Percentiles rank a stretch among this genome's conserved stretches.
These are phyloP conservation scores for Penicillium nucicola DNA, from an alignment of 495 filamentous ascomycete species.

Conservation along the genomic window DNA sequence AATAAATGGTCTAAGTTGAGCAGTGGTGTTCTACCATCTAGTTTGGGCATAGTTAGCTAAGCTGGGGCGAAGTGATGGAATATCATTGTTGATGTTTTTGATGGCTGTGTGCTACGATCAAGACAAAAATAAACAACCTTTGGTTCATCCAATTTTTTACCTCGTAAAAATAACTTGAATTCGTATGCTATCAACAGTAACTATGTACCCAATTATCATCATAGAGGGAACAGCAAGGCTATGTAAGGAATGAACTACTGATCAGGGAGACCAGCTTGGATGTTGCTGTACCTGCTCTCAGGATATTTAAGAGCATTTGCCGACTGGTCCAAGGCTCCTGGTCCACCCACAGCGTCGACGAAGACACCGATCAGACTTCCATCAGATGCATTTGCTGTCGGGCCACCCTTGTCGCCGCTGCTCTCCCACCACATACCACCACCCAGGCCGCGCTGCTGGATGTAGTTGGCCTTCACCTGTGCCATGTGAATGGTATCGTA, in stretches of 20 bases:
- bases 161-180: conserved; percentile 9
- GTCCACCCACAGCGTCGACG: conserved; percentile 50
- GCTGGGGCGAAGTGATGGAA: conserved; percentile 18
- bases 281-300: conserved; percentile 76
- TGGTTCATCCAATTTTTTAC: conserved; percentile 10
- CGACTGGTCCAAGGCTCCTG: conserved; percentile 50
- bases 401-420: conserved; percentile 65
- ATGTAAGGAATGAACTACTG: neutral
- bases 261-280: conserved; percentile 47
- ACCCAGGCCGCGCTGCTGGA: conserved; percentile 62
- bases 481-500: conserved; percentile 70
- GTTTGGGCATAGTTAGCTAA: conserved; percentile 20
- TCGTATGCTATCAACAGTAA: neutral
- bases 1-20: conserved; percentile 41
- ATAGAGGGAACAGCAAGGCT: neutral
- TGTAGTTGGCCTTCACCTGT: conserved; percentile 62
- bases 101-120: conserved; percentile 16
- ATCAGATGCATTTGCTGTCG: conserved; percentile 37
- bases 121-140: conserved; percentile 19
- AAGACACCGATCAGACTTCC: conserved; percentile 62
- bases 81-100: conserved; percentile 22
- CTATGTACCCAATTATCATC: neutral
- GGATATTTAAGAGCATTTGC: conserved; percentile 70
- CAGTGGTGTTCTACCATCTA: conserved; percentile 17
- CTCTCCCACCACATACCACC: conserved; percentile 97